Base-by-base conservation (phyloP, 192 early-diverging fungal species). In the Coemansia guatemalensis region DNA sequence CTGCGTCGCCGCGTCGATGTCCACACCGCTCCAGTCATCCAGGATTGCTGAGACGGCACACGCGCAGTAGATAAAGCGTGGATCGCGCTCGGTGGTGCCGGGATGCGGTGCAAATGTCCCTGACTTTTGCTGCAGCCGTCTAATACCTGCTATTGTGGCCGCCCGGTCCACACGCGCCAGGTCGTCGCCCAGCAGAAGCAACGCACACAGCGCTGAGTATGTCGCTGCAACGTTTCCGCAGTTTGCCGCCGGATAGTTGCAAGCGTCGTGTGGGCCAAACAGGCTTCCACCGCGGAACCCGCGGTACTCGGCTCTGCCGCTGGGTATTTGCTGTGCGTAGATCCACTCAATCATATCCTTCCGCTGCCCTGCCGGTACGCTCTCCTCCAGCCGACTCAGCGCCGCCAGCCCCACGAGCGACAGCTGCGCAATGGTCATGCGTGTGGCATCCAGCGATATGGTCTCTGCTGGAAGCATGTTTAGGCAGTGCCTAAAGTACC, bases 1-100 rank as follows among this genome's bases (percentile, higher is more conserved):
- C 53, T 30, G 27, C 14, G 71, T 64, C 7, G 74, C 79, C 0
- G 69, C 70, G 8, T 84, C 81, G 6, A 71, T 67, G 72, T 98
- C 82, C n/a, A 98, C 76, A 0, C 93, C 94, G 57, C 81, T 74
- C 90, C 94, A 98, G 77, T 98, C 96, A 66, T 88, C 88, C 24
- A 99, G 75, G 9, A 98, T 84, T 49, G 87, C 84, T 2, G 84
- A 89, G 2, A 97, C 83, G 0, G 86, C 90, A 62, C 90, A 90
- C 0, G 98, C 96, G 73, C 92, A 92, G 84, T 87, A 99, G 8
- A 94, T 66, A 61, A 98, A 98, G 8, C 98, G 87, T 69, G 95
- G 84, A 71, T 99, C 98, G 47, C 74, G 71, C 76, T 98, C 95
- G 53, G 70, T 75, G 33, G 87, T 87, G n/a, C 79, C 85, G 14